Evolutionary conservation across 495 filamentous ascomycete genomes (phyloP).

Genomic region (Hypoxylon intermedium): DNA sequence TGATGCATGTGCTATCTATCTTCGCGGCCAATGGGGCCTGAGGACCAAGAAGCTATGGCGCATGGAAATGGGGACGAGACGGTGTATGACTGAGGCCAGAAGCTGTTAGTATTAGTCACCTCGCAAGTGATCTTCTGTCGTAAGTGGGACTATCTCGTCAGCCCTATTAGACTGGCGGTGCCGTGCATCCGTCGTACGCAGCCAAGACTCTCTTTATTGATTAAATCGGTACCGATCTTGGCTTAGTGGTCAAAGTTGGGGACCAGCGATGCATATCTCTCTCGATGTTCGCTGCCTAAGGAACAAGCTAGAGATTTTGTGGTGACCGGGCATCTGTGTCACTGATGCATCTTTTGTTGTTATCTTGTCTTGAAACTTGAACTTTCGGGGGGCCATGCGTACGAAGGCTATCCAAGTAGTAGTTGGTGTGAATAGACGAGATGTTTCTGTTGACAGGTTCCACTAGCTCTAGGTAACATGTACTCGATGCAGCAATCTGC

Average conservation of each 20-base stretch:
- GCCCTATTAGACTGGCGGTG: slow-evolving; percentile 35
- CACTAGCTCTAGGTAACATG: background rate
- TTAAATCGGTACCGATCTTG: slow-evolving; percentile 20
- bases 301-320: background rate
- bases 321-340: background rate
- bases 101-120: slow-evolving; percentile 42
- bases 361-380: slow-evolving; percentile 17
- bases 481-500: background rate
- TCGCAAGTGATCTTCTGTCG: slow-evolving; percentile 29
- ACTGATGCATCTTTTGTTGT: background rate
- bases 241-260: slow-evolving; percentile 17
- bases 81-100: slow-evolving; percentile 32
- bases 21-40: slow-evolving; percentile 19
- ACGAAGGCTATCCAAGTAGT: background rate
- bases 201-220: slow-evolving; percentile 26
- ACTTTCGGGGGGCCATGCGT: background rate
- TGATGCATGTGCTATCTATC: slow-evolving; percentile 24
- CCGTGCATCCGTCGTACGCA: slow-evolving; percentile 23
- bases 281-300: slow-evolving; percentile 27
- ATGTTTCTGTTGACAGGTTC: background rate
- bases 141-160: slow-evolving; percentile 25
- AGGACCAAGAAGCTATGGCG: slow-evolving; percentile 11
- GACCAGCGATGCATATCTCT: slow-evolving; percentile 2
- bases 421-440: no score
- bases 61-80: slow-evolving; percentile 26